Evolutionary conservation across 2,329 filamentous ascomycete genomes (phyloP).

Genomic region (Zymoseptoria pseudotritici): DNA sequence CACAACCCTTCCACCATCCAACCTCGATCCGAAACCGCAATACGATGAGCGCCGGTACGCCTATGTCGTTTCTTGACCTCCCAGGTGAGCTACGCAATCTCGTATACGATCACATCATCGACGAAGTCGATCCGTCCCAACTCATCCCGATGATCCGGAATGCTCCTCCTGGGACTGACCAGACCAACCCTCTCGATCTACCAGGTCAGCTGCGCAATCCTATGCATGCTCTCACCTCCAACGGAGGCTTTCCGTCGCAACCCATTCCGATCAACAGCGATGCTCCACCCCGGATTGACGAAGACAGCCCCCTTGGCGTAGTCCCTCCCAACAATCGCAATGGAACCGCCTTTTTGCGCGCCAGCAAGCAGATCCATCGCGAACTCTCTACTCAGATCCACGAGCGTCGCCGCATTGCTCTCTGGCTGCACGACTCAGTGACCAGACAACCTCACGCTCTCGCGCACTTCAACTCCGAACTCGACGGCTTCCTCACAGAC

Average conservation of each 20-base stretch:
- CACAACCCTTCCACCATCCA: neutral
- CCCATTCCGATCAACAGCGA: neutral
- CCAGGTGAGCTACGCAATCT: too few species aligned
- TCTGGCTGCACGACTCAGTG: neutral
- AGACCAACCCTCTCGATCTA: neutral
- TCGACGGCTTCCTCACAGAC: neutral
- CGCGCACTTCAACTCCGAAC: neutral
- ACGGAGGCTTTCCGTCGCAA: too few species aligned
- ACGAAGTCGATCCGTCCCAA: neutral
- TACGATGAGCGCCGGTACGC: neutral
- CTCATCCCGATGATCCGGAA: neutral
- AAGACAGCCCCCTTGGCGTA: too few species aligned
- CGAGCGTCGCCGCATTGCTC: too few species aligned
- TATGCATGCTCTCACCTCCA: too few species aligned
- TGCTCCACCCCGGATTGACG: too few species aligned
- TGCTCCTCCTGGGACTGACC: neutral
- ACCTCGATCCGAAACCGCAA: neutral
- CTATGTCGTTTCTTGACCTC: neutral
- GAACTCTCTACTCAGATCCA: too few species aligned
- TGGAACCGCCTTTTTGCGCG: neutral
- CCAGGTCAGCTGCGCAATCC: too few species aligned
- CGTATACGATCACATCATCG: neutral
- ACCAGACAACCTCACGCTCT: neutral
- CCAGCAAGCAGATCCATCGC: neutral
- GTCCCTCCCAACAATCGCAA: neutral